Evolutionary conservation across 257 asterid genomes (phyloP).

Genomic region (Jacaranda copaia): DNA sequence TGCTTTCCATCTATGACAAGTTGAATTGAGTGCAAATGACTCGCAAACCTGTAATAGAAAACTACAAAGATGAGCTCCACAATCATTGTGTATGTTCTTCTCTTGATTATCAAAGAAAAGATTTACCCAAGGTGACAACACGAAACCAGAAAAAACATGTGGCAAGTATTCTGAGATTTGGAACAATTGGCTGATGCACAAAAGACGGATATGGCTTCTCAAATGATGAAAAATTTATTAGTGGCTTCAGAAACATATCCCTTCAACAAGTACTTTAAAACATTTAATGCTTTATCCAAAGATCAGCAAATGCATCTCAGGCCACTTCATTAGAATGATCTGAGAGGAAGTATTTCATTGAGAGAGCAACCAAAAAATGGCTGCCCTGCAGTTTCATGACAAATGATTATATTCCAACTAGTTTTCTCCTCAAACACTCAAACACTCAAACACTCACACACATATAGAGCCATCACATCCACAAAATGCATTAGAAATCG

Average conservation of each 20-base stretch:
- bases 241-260: not conserved
- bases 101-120: slow-evolving; percentile 7
- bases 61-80: slow-evolving; percentile 14
- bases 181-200: slow-evolving; percentile 15
- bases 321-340: slow-evolving; percentile 4
- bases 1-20: slow-evolving; percentile 60
- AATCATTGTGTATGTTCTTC: slow-evolving; percentile 7
- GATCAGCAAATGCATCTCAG: slow-evolving; percentile 17
- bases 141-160: not conserved
- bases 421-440: slow-evolving; percentile 8
- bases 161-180: slow-evolving; percentile 2
- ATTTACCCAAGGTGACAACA: not conserved
- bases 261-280: not conserved
- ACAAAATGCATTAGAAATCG: slow-evolving; percentile 9
- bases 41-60: slow-evolving; percentile 32
- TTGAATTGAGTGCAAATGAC: slow-evolving; percentile 7
- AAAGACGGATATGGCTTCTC: slow-evolving; percentile 22
- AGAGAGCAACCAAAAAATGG: slow-evolving; percentile 1
- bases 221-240: not conserved
- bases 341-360: not conserved
- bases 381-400: slow-evolving; percentile 1
- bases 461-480: slow-evolving; percentile 9
- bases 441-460: not conserved
- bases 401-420: not conserved
- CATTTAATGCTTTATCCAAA: slow-evolving; percentile 7